Conservation (phyloP, 2,329 filamentous ascomycete species). For the Plectosphaerella plurivora region DNA sequence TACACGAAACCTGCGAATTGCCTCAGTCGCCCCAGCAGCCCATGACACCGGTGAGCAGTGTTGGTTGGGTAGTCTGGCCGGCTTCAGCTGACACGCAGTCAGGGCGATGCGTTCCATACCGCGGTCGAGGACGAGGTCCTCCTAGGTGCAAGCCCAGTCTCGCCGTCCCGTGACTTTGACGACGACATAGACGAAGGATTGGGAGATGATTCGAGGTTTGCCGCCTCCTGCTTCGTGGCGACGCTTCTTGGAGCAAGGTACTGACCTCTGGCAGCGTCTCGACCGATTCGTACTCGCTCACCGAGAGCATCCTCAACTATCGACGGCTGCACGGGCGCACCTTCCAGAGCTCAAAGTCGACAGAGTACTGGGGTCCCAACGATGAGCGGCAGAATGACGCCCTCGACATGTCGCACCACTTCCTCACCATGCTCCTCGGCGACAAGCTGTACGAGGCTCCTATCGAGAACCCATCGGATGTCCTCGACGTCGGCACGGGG, state of each 20-base stretch:
- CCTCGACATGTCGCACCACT: slow-evolving; percentile 19
- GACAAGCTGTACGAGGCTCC: slow-evolving; percentile 8
- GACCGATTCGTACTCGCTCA: slow-evolving; percentile 18
- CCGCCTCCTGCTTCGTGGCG: neutral
- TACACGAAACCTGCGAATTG: too few species aligned
- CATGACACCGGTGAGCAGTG: too few species aligned
- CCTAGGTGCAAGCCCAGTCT: too few species aligned
- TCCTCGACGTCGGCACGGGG: slow-evolving; percentile 48
- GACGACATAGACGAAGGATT: neutral
- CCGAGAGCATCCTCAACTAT: slow-evolving; percentile 26
- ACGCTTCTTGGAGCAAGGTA: neutral
- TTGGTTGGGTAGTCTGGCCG: too few species aligned
- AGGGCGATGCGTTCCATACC: too few species aligned
- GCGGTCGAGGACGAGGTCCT: too few species aligned
- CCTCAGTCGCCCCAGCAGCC: too few species aligned
- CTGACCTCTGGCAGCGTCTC: slow-evolving; percentile 8
- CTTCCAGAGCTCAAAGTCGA: slow-evolving; percentile 18
- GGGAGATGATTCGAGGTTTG: neutral
- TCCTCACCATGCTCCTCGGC: slow-evolving; percentile 16
- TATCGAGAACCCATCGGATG: neutral
- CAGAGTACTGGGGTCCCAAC: slow-evolving; percentile 21
- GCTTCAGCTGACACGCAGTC: too few species aligned
- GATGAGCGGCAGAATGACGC: slow-evolving; percentile 18
- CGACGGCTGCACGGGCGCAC: slow-evolving; percentile 24
- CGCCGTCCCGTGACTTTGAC: neutral